Percentiles rank a stretch among this genome's conserved stretches.
phyloP scores from a whole-genome alignment of 2,329 filamentous ascomycete species.

The Colletotrichum noveboracense region DNA sequence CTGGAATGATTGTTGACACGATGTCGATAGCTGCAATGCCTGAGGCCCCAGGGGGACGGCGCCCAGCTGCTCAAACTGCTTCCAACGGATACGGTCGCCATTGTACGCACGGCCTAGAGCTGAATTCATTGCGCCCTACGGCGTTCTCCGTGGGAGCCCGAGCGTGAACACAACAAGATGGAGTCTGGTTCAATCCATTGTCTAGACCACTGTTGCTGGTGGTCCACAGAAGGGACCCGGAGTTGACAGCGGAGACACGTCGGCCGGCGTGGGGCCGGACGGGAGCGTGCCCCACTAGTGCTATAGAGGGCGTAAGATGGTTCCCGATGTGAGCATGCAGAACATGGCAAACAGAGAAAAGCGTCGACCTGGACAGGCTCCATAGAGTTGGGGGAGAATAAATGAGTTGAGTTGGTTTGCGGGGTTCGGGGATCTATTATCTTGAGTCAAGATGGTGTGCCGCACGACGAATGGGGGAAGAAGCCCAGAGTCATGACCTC shows the following conservation, averaged over 20 bases:
- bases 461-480: not conserved
- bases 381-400: not conserved
- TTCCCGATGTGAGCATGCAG: not conserved
- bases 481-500: not conserved
- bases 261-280: not conserved
- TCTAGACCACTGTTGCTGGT: not conserved
- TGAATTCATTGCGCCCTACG: not conserved
- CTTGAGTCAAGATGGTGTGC: not conserved
- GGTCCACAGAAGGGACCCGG: not conserved
- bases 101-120: not conserved
- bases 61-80: not conserved
- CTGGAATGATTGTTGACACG: not conserved
- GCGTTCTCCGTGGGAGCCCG: not conserved
- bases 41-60: not conserved
- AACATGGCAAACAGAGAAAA: not conserved
- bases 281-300: not conserved
- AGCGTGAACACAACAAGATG: not conserved
- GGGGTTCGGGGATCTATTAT: not conserved
- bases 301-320: not conserved
- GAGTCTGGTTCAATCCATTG: not conserved
- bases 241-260: not conserved
- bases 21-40: not conserved
- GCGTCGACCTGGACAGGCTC: not conserved
- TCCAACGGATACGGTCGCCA: not conserved
- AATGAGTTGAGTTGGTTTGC: not conserved